phyloP scores from a whole-genome alignment of 1,284 basidiomycete species.

The Trametes versicolor region DNA sequence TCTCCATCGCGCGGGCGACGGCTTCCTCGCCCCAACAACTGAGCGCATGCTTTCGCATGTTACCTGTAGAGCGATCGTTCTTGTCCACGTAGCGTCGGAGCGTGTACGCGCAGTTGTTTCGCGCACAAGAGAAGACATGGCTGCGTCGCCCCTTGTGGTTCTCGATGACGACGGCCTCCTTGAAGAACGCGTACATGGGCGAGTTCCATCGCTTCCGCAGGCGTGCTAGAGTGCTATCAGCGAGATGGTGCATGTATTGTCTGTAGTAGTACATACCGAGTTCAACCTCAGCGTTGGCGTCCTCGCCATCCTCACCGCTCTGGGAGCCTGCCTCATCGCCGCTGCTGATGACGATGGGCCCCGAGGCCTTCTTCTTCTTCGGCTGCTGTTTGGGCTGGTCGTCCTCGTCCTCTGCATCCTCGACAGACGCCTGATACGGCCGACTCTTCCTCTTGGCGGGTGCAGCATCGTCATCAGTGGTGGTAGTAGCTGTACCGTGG shows the following conservation, averaged over 20 bases:
- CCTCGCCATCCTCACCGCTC: background rate
- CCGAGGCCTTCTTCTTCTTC: background rate
- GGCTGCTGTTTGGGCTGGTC: background rate
- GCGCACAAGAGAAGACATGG: conserved; percentile 43
- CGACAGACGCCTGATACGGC: background rate
- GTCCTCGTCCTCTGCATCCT: background rate
- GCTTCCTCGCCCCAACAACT: conserved; percentile 48
- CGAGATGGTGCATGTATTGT: background rate
- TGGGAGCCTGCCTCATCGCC: background rate
- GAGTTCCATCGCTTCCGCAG: conserved; percentile 37
- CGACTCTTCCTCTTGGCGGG: background rate
- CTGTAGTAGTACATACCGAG: background rate
- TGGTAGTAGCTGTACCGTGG: background rate
- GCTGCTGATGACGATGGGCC: background rate
- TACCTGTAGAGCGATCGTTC: conserved; percentile 44
- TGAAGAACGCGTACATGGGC: conserved; percentile 46
- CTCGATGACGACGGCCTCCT: conserved; percentile 36
- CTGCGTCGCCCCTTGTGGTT: conserved; percentile 32
- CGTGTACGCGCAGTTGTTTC: conserved; percentile 37
- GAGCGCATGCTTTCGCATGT: conserved; percentile 45
- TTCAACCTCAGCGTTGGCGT: background rate
- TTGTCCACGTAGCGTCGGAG: conserved; percentile 42
- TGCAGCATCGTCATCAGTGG: background rate
- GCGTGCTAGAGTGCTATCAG: conserved; percentile 28
- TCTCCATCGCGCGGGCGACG: conserved; percentile 20